Evolutionary conservation across 2,329 filamentous ascomycete genomes (phyloP), one percentile per base, ranked within the genome.

Genomic region (Corynespora cassiicola): DNA sequence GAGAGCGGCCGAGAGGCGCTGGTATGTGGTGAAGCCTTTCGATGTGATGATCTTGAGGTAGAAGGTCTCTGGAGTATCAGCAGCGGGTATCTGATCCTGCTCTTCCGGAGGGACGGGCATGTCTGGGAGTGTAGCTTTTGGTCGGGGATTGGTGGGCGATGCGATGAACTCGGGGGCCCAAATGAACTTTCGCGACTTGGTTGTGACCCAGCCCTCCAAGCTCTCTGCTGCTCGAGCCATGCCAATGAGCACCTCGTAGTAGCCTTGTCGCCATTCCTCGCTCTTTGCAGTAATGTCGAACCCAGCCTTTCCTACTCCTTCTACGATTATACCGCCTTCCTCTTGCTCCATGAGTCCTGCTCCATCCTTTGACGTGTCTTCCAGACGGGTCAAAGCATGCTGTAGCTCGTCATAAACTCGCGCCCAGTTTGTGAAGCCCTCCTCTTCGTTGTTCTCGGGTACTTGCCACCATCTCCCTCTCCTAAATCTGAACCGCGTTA

Each of bases 11-110:
- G 92, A 85, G 34, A 96, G 75, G 56, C 84, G 85, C 67, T 97
- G 90, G 39, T 82, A 78, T n/a, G 81, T 77, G 1, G 81, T 85
- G 56, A 97, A 88, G 2, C 92, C 92, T 37, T 80, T 79, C 0
- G 88, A 92, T 6, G 85, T 89, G 36, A 96, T 70, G 31, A 96
- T 84, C 58, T 87, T 87, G 68, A 87, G 79, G 63, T 97, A 97
- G 58, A 84, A 90, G 10, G 75, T 79, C 56, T 94, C 87, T 0
- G 92, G 88, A 0, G 80, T 65, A 6, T 62, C 61, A 44, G 83
- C 91, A 2, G 86, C 82, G 6, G 77, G 71, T 39, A 82, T 81
- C 63, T 88, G 90, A 59, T 96, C 77, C 59, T 92, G 84, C 61
- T 94, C 89, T 8, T 74, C 78, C 0, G 89, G 88, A 1, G 86